phyloP scores from a whole-genome alignment of 139 green algal species.

The Picochlorum sp. region DNA sequence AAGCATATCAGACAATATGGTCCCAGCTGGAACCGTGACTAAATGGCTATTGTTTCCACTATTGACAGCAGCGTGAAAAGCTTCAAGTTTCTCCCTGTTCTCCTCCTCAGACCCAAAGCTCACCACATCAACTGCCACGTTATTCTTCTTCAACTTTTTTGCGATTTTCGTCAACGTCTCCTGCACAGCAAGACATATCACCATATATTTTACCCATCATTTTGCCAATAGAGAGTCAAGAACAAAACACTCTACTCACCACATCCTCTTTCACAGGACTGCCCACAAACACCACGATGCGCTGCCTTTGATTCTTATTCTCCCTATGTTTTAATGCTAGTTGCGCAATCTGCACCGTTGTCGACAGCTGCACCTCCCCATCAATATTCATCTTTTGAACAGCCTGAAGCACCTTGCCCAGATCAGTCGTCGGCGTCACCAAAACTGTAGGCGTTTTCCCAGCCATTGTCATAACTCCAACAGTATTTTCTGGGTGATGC shows the following conservation, averaged over 20 bases:
- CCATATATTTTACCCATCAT: not conserved
- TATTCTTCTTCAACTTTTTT: conserved; percentile 99
- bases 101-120: conserved; percentile 66
- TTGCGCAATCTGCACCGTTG: conserved; percentile 82
- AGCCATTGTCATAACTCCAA: conserved; percentile 95
- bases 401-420: conserved; percentile 90
- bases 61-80: conserved; percentile 88
- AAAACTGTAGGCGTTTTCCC: conserved; percentile 78
- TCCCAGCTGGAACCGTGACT: conserved; percentile 76
- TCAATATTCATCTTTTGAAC: conserved; percentile 82
- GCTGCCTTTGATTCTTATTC: conserved; percentile 98
- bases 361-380: conserved; percentile 65
- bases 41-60: conserved; percentile 88
- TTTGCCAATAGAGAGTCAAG: not conserved
- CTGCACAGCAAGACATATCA: conserved; percentile 20
- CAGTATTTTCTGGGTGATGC: conserved; percentile 93
- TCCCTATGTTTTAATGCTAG: conserved; percentile 96
- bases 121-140: conserved; percentile 95
- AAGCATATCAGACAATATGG: conserved; percentile 83
- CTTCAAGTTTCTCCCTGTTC: conserved; percentile 86
- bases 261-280: conserved; percentile 80
- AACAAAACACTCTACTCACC: not conserved
- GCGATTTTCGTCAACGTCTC: conserved; percentile 86
- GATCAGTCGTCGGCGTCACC: conserved; percentile 91
- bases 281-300: conserved; percentile 93